Base-by-base conservation (phyloP, 2,329 filamentous ascomycete genomes). In the Chlorencoelia australis region DNA sequence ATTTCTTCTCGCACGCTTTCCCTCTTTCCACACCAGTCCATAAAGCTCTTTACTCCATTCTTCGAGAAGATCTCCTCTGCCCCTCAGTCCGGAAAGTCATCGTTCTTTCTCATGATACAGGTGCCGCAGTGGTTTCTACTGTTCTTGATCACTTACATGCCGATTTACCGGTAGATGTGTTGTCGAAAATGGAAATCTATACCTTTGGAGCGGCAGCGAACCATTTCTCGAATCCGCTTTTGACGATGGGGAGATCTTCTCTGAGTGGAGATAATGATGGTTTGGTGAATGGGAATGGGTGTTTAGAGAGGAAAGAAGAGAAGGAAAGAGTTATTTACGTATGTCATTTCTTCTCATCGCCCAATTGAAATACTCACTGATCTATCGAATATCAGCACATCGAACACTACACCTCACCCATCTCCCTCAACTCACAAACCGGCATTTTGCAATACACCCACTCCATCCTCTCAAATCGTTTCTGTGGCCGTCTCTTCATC, bases 321-420 rank as follows among this genome's bases (percentile, higher is more conserved):
- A 30, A 19, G 13, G 37, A 40, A 20, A 31, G 40, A 18, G 40
- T 36, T 13, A 42, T 42, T 20, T 27, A 36, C 5, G 40, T 42
- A 30, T 16, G 40, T 13, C 9, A 14, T 10, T 29, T n/a, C 6
- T 7, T 4, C 1, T n/a, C 5, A 15, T 13, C 10, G 8, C 15
- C 4, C 16, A 21, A 15, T 14, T 25, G 4, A 13, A 13, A n/a
- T 4, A 2, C 10, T n/a, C 20, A 14, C 3, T 16, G 16, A 22
- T 33, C 14, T 4, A 11, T 21, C 8, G n/a, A n/a, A 2, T 74
- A 88, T 34, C 66, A 70, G 9, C 69, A 86, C 46, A 76, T 88
- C 21, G 83, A 89, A 58, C 83, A 89, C 57, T 89, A 86, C 51
- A 79, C 77, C 3, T 81, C 86, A 51, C 81, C 84, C 43, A 80